Percentiles rank a stretch among this genome's conserved stretches.
phyloP scores from a whole-genome alignment of 257 asterid genomes.

The Lavandula angustifolia region DNA sequence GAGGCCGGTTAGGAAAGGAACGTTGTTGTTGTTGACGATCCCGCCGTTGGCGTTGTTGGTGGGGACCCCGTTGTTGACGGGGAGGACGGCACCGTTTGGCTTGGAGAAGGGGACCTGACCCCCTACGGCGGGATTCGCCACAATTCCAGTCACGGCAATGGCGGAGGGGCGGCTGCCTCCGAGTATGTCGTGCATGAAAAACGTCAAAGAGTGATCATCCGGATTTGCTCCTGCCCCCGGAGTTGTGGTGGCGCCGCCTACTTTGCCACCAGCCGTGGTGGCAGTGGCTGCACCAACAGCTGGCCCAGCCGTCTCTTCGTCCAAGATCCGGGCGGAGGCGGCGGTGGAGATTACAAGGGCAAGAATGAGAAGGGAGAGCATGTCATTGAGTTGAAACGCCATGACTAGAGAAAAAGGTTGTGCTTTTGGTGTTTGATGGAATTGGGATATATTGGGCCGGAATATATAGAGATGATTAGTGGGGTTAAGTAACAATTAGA shows the following conservation, averaged over 20 bases:
- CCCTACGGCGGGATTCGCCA: slow-evolving; percentile 68
- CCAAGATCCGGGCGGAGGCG: slow-evolving; percentile 35
- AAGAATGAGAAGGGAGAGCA: slow-evolving; percentile 31
- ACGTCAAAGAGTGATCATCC: slow-evolving; percentile 53
- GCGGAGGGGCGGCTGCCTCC: slow-evolving; percentile 89
- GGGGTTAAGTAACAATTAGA: slow-evolving; percentile 19
- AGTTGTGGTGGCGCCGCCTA: neutral
- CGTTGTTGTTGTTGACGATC: slow-evolving; percentile 72
- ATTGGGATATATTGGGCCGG: slow-evolving; percentile 17
- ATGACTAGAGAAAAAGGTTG: slow-evolving; percentile 1
- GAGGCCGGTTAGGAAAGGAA: slow-evolving; percentile 84
- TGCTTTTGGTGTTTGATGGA: slow-evolving; percentile 5
- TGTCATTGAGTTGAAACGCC: slow-evolving; percentile 35
- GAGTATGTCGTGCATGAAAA: slow-evolving; percentile 88
- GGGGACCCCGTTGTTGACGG: slow-evolving; percentile 58
- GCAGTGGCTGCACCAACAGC: slow-evolving; percentile 24
- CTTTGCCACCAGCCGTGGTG: neutral
- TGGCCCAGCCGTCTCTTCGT: slow-evolving; percentile 27
- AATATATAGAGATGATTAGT: slow-evolving; percentile 27
- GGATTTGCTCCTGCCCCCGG: neutral
- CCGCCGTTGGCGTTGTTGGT: slow-evolving; percentile 71
- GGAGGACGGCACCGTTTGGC: slow-evolving; percentile 82
- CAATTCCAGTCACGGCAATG: slow-evolving; percentile 76
- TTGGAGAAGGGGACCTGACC: slow-evolving; percentile 91
- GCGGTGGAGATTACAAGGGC: slow-evolving; percentile 32